These are phyloP conservation scores for Shiraia bambusicola DNA, from an alignment of 2,329 filamentous ascomycete species.

Conservation along the genomic window DNA sequence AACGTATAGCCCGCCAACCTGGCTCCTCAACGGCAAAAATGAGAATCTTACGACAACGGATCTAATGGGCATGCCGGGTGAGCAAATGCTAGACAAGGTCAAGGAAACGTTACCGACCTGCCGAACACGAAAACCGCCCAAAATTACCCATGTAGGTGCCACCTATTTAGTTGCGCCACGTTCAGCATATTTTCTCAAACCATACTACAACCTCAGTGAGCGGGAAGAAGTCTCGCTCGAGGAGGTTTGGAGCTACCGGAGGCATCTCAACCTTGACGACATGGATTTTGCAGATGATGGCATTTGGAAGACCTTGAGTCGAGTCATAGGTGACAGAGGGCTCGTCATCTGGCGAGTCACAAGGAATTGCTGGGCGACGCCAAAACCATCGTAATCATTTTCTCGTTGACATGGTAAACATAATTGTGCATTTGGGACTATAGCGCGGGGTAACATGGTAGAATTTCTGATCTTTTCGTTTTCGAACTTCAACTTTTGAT, in stretches of 20 bases:
- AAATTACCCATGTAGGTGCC: constrained; percentile 57
- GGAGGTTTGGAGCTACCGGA: constrained; percentile 67
- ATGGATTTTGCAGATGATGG: constrained; percentile 78
- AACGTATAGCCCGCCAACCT: constrained; percentile 78
- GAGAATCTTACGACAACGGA: constrained; percentile 70
- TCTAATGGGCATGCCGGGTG: constrained; percentile 70
- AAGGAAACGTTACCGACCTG: constrained; percentile 56
- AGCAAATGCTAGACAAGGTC: constrained; percentile 61
- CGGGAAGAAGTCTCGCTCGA: constrained; percentile 60
- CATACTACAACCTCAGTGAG: constrained; percentile 40
- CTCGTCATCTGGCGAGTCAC: constrained; percentile 49
- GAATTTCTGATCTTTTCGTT: neutral
- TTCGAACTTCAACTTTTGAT: constrained; percentile 10
- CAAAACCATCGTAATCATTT: neutral
- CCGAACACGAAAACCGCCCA: constrained; percentile 28
- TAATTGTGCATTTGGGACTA: too few relatives aligned
- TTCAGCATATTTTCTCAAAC: constrained; percentile 70
- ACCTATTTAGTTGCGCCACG: constrained; percentile 66
- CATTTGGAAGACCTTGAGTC: constrained; percentile 67
- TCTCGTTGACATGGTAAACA: too few relatives aligned
- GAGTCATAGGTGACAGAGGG: constrained; percentile 60
- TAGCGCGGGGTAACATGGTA: too few relatives aligned
- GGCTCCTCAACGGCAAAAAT: constrained; percentile 76
- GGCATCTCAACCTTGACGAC: constrained; percentile 77
- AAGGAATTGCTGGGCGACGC: constrained; percentile 39